phyloP scores from a whole-genome alignment of 768 basidiomycete genomes.

The Kwoniella newhampshirensis region DNA sequence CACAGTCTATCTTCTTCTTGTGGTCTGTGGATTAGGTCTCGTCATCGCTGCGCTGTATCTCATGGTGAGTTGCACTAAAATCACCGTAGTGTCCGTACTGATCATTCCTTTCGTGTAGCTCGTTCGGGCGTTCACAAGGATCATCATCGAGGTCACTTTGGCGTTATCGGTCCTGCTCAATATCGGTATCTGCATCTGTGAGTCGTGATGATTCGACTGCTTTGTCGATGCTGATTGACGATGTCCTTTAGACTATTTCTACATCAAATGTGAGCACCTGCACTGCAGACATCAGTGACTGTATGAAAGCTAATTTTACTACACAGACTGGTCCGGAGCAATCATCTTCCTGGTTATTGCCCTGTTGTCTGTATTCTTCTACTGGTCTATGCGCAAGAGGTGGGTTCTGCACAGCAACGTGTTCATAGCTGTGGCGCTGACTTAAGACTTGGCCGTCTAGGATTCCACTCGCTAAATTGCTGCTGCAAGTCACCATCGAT shows the following conservation, averaged over 20 bases:
- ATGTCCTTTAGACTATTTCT: constrained; percentile 37
- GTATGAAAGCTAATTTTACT: constrained; percentile 1
- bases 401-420: constrained; percentile 17
- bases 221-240: not conserved
- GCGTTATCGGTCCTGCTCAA: constrained; percentile 48
- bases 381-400: constrained; percentile 60
- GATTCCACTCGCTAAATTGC: constrained; percentile 74
- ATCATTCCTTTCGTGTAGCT: constrained; percentile 49
- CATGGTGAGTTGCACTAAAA: constrained; percentile 50
- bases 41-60: constrained; percentile 68
- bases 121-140: constrained; percentile 68
- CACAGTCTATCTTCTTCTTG: constrained; percentile 71
- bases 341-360: constrained; percentile 82
- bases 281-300: not conserved
- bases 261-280: constrained; percentile 43
- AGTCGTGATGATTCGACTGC: constrained; percentile 72
- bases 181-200: constrained; percentile 72
- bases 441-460: constrained; percentile 55
- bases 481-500: constrained; percentile 80
- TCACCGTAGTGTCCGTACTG: not conserved
- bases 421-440: not conserved
- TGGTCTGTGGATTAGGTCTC: constrained; percentile 69
- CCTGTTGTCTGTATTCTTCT: constrained; percentile 69
- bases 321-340: constrained; percentile 64
- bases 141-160: constrained; percentile 63